A percentile compares a stretch with the other conserved stretches of the same genome.
phyloP scores from a whole-genome alignment of 257 asterid species.

The Nicotiana benthamiana region DNA sequence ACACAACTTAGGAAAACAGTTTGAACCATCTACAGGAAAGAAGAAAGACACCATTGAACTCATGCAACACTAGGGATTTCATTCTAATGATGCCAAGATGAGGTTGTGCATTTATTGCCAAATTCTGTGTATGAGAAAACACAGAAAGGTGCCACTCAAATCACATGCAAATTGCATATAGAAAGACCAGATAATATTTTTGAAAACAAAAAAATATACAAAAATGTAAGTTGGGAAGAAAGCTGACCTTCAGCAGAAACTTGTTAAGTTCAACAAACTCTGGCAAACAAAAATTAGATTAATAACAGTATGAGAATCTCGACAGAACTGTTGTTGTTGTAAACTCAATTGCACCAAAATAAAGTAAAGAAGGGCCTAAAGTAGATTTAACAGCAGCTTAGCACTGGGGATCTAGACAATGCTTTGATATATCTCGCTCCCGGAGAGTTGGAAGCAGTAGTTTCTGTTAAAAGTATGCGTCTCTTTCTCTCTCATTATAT shows the following conservation, averaged over 20 bases:
- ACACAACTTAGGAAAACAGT: neutral
- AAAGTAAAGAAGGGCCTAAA: neutral
- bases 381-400: neutral
- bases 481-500: neutral
- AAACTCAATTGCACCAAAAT: neutral
- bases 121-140: neutral
- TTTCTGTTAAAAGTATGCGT: no score
- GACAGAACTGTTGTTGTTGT: neutral
- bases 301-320: neutral
- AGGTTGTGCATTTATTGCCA: neutral
- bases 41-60: neutral
- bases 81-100: neutral
- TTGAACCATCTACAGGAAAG: neutral
- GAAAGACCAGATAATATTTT: neutral
- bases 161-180: neutral
- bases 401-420: neutral
- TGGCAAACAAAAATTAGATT: constrained; percentile 22
- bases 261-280: constrained; percentile 72
- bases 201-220: neutral
- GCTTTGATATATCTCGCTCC: neutral
- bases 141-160: neutral
- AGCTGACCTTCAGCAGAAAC: constrained; percentile 72
- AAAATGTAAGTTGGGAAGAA: neutral
- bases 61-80: neutral
- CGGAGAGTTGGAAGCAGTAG: no score